phyloP scores from a whole-genome alignment of 2,329 filamentous ascomycete species.

The Calonectria fujianensis region DNA sequence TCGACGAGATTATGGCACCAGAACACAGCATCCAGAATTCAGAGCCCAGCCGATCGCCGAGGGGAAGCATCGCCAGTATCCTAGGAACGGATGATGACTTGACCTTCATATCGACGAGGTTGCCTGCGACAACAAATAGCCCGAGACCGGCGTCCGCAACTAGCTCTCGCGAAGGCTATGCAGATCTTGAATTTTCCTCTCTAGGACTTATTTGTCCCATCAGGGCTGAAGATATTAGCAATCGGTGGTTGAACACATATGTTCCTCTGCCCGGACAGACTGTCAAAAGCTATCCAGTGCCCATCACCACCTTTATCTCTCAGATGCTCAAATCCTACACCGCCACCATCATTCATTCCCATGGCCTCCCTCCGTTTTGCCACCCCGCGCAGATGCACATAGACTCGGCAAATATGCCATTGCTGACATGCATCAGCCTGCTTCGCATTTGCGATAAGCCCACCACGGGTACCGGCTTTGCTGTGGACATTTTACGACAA shows the following conservation, averaged over 20 bases:
- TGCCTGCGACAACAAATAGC: neutral
- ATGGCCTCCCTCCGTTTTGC: slow-evolving; percentile 65
- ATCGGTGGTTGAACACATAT: slow-evolving; percentile 69
- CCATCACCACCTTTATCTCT: slow-evolving; percentile 62
- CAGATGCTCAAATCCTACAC: slow-evolving; percentile 67
- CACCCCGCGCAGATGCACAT: slow-evolving; percentile 61
- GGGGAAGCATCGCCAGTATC: neutral
- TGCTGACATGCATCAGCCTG: slow-evolving; percentile 65
- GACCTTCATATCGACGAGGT: neutral
- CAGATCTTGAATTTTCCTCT: slow-evolving; percentile 57
- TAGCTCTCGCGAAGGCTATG: neutral
- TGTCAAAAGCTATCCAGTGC: slow-evolving; percentile 63
- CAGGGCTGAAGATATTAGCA: slow-evolving; percentile 67
- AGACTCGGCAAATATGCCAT: slow-evolving; percentile 53
- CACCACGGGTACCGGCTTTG: slow-evolving; percentile 58
- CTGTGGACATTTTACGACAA: slow-evolving; percentile 59
- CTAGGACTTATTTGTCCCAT: slow-evolving; percentile 66
- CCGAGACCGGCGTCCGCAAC: neutral
- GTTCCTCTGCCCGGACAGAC: slow-evolving; percentile 66
- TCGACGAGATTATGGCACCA: neutral
- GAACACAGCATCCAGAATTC: neutral
- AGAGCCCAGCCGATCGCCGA: neutral
- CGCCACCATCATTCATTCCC: slow-evolving; percentile 60
- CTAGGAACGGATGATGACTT: neutral
- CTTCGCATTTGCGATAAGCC: slow-evolving; percentile 63